Evolutionary conservation across 1,284 basidiomycete genomes (phyloP), one percentile per base, ranked within the genome.

Genomic region (Melampsora americana): DNA sequence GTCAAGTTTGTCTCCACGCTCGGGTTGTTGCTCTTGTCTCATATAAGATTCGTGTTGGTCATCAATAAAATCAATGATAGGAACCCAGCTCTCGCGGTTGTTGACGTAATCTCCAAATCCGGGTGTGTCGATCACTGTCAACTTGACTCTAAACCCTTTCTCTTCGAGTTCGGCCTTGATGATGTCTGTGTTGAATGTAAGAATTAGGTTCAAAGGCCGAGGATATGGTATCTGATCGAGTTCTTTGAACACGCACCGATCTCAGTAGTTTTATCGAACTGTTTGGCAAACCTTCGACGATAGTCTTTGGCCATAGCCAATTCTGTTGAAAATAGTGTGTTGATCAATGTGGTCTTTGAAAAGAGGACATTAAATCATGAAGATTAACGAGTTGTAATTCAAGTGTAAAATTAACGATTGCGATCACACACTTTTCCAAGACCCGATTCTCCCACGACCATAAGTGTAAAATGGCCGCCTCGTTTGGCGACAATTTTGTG

Each of bases 61-160:
- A 84, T 99, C 96, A 81, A 99, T 93, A 84, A 99, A 99, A 84
- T 99, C 95, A 82, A 99, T 90, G 79, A 99, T 98, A 76, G 96
- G 95, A 26, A 89, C 87, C 95, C 95, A 99, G 60, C 92, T 93
- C 84, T 99, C 95, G 78, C 93, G 90, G 88, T 99, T 99, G 90
- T 99, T 98, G 85, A 99, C 94, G 82, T 98, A 98, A 90, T 99
- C 95, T 56, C 95, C 95, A 80, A 98, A 99, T 23, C 95, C 95
- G 77, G 95, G 95, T 28, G 95, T 98, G 85, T 99, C 95, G 81
- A 99, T 95, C 82, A 98, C 95, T 32, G 92, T 95, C 78, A 99
- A 89, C 87, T 98, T 98, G 86, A 97, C 95, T 85, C 95, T 96
- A 89, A 99, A 99, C 82, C 93, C 91, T 84, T 96, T 93, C 86